Conservation (phyloP, 2,329 filamentous ascomycete genomes). For the Paecilomyces formosus region DNA sequence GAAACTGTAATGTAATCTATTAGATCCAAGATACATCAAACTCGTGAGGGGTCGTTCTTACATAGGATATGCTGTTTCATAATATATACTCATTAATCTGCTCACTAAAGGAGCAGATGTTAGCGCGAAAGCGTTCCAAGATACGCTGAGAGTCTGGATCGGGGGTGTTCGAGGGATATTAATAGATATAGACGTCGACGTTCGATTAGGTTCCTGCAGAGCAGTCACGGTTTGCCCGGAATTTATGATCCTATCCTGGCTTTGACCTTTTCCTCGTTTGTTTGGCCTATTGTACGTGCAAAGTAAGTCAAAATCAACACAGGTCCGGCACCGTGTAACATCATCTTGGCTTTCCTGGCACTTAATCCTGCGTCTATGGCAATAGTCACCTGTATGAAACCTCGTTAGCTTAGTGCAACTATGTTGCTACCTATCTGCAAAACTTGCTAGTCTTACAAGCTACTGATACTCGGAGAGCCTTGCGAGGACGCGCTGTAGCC, state of each 20-base stretch:
- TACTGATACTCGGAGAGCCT: background rate
- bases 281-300: conserved; percentile 43
- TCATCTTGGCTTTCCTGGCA: conserved; percentile 32
- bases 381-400: conserved; percentile 36
- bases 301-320: conserved; percentile 42
- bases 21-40: background rate
- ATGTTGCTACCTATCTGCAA: background rate
- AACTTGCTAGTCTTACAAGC: background rate
- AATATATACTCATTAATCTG: conserved; percentile 43
- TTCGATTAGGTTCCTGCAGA: conserved; percentile 10
- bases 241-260: conserved; percentile 12
- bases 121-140: conserved; percentile 36
- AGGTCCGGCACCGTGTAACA: conserved; percentile 40
- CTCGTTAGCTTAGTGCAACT: background rate
- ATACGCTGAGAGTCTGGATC: conserved; percentile 3
- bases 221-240: conserved; percentile 7
- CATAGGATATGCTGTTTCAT: conserved; percentile 48
- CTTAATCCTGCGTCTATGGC: conserved; percentile 42
- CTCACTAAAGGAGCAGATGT: conserved; percentile 33
- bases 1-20: conserved; percentile 21
- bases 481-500: background rate
- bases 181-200: too few species aligned
- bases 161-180: too few species aligned
- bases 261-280: conserved; percentile 23
- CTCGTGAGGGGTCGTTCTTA: conserved; percentile 12